These are phyloP conservation scores for Suhomyces kilbournensis DNA, from an alignment of 805 yeast genomes.

Conservation along the genomic window DNA sequence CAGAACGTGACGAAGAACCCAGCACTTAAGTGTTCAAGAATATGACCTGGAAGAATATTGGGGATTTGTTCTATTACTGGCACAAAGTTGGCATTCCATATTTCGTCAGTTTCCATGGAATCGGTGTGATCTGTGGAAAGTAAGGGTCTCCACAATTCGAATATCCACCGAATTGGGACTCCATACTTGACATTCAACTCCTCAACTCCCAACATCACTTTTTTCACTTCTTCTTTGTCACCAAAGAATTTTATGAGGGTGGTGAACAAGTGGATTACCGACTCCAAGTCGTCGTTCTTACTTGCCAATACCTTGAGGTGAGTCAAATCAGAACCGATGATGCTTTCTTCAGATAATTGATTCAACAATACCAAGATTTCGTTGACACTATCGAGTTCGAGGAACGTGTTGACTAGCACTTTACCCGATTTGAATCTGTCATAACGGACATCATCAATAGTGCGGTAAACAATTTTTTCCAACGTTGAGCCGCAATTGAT, in stretches of 20 bases:
- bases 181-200: slow-evolving; percentile 41
- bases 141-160: slow-evolving; percentile 70
- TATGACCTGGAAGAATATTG: slow-evolving; percentile 10
- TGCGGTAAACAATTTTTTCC: slow-evolving; percentile 50
- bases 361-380: slow-evolving; percentile 69
- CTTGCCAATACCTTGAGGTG: slow-evolving; percentile 72
- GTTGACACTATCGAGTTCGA: slow-evolving; percentile 43
- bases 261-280: slow-evolving; percentile 63
- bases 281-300: slow-evolving; percentile 67
- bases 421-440: slow-evolving; percentile 46
- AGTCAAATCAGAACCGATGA: slow-evolving; percentile 30
- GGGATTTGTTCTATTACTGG: slow-evolving; percentile 5
- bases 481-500: slow-evolving; percentile 64
- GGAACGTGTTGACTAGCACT: slow-evolving; percentile 47
- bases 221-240: slow-evolving; percentile 25
- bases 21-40: slow-evolving; percentile 28
- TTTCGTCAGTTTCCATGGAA: not conserved
- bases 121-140: slow-evolving; percentile 14
- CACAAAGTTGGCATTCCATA: slow-evolving; percentile 2
- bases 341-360: slow-evolving; percentile 41
- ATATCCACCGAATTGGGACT: slow-evolving; percentile 61
- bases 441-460: slow-evolving; percentile 59
- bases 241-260: slow-evolving; percentile 57
- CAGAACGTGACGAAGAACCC: slow-evolving; percentile 64
- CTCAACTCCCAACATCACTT: slow-evolving; percentile 39